Evolutionary conservation across 805 yeast genomes (phyloP).

Genomic region (Saccharomycopsis sp.): DNA sequence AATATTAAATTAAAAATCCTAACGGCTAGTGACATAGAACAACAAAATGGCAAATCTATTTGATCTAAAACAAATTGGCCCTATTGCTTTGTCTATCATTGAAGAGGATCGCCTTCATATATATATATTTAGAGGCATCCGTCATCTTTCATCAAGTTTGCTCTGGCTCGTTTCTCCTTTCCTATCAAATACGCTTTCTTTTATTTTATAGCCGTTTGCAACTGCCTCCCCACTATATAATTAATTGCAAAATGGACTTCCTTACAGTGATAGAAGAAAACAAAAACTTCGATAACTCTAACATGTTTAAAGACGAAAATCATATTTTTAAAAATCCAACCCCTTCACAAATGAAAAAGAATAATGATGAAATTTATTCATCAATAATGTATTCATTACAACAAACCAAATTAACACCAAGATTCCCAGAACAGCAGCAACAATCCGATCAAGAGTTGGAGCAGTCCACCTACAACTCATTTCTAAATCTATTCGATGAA

Average conservation of each 20-base stretch:
- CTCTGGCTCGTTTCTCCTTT: background rate
- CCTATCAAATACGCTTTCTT: background rate
- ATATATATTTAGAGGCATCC: no score
- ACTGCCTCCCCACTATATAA: no score
- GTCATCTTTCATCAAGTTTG: no score
- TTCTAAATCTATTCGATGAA: slow-evolving; percentile 14
- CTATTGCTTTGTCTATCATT: no score
- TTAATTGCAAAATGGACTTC: slow-evolving; percentile 13
- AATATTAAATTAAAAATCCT: no score
- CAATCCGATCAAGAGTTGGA: slow-evolving; percentile 6
- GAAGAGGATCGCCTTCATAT: no score
- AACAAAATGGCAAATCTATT: no score
- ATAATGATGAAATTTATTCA: background rate
- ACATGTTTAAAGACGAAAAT: slow-evolving; percentile 11
- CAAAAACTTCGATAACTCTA: slow-evolving; percentile 12
- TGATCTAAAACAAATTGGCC: no score
- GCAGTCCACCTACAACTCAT: slow-evolving; percentile 18
- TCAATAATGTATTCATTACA: background rate
- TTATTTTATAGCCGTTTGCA: background rate
- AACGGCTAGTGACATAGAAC: no score
- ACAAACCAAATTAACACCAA: no score
- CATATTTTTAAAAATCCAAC: background rate
- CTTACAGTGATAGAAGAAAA: slow-evolving; percentile 16
- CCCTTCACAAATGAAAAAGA: background rate
- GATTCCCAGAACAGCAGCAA: background rate